Evolutionary conservation across 2,329 filamentous ascomycete species (phyloP), one percentile per base, ranked within the genome.

Genomic region (Periconia sp.): DNA sequence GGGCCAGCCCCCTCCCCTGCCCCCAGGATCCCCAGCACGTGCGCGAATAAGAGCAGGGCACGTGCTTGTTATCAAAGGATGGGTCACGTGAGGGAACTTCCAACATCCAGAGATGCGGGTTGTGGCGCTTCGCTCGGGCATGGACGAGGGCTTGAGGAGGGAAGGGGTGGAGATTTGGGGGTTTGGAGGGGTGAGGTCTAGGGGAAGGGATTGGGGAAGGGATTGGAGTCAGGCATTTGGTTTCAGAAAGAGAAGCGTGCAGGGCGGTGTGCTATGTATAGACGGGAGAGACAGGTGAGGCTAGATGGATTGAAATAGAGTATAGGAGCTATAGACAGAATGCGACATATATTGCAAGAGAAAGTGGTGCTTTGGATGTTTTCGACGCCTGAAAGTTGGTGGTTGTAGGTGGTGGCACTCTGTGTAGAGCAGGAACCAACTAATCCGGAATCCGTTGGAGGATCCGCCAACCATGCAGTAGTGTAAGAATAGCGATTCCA

Each of bases 331-430:
- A 21, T 26, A 13, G 24, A 28, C 22, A 16, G n/a, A 16, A 18
- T 26, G 35, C 7, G 17, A 7, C 15, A 28, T n/a, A 23, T 10
- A 16, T 30, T 30, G 25, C 16, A 30, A 13, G 24, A n/a, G 35
- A 23, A 37, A 23, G 22, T 12, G 23, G 11, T 19, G 35, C 12
- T 17, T 26, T 26, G 18, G 39, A 31, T 19, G 23, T 4, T 21
- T n/a, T n/a, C n/a, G n/a, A n/a, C n/a, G n/a, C n/a, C 28, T 30
- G 31, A 41, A 23, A 41, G 31, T 11, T 16, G 29, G 29, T 6
- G 5, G 11, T 28, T 28, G 25, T 33, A 21, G 15, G 19, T 10
- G 16, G 30, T 33, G 4, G 30, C n/a, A n/a, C n/a, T n/a, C n/a
- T n/a, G n/a, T n/a, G n/a, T n/a, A n/a, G n/a, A n/a, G n/a, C n/a